A percentile compares a stretch with the other conserved stretches of the same genome.
Conservation (phyloP, 352 stramenopile species). For the Peronospora tabacina region DNA sequence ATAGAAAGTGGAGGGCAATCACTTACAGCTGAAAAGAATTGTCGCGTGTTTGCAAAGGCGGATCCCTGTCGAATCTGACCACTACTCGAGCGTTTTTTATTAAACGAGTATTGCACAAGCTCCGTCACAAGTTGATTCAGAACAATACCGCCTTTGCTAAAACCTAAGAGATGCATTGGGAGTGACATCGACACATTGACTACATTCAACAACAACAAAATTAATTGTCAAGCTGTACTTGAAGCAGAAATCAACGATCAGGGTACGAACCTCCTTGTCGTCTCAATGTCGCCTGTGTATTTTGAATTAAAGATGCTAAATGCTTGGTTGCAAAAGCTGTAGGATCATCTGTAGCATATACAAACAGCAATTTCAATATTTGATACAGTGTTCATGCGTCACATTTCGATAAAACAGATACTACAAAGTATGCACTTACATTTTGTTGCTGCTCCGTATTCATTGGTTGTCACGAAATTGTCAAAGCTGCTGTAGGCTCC, state of each 20-base stretch:
- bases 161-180: conserved; percentile 54
- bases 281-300: conserved; percentile 19
- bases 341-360: conserved; percentile 23
- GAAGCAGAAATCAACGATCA: neutral
- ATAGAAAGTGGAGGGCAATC: neutral
- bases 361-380: conserved; percentile 1
- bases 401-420: neutral
- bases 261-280: conserved; percentile 23
- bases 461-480: conserved; percentile 51
- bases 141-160: conserved; percentile 62
- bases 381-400: too few relatives aligned
- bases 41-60: conserved; percentile 27
- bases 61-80: conserved; percentile 29
- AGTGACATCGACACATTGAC: conserved; percentile 39
- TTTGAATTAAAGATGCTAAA: conserved; percentile 36
- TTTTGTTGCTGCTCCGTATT: conserved; percentile 38
- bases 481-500: conserved; percentile 55
- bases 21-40: conserved; percentile 36
- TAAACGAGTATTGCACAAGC: conserved; percentile 34
- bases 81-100: conserved; percentile 30
- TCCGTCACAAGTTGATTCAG: conserved; percentile 69
- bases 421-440: conserved; percentile 20
- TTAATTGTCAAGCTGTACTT: neutral
- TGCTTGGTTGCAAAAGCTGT: conserved; percentile 32
- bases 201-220: conserved; percentile 6